Percentiles rank a stretch among this genome's conserved stretches.
Conservation (phyloP, 495 filamentous ascomycete genomes). For the Cercophora newfieldiana region DNA sequence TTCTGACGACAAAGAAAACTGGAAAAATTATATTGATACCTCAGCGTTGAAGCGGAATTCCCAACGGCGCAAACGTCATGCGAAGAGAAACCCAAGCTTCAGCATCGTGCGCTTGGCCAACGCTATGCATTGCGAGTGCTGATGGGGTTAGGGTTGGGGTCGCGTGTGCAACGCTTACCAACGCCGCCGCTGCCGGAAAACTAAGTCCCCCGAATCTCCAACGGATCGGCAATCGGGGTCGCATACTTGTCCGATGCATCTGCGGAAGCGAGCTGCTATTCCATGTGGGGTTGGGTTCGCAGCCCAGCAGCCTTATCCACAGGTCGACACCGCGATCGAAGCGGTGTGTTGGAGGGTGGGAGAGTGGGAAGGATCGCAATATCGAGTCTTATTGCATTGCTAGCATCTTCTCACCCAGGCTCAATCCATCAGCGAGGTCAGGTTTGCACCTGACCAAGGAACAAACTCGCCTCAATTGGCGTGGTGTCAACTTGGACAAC, state of each 20-base stretch:
- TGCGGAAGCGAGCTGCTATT: neutral
- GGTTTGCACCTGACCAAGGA: neutral
- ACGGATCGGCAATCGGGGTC: slow-evolving; percentile 12
- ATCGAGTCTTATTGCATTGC: neutral
- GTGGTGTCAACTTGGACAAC: neutral
- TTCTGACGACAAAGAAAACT: neutral
- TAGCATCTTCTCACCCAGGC: neutral
- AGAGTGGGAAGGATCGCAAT: neutral
- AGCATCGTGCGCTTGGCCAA: neutral
- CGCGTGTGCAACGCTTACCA: neutral
- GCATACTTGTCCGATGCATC: neutral
- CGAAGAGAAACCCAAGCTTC: neutral
- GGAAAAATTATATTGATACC: neutral
- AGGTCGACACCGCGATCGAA: neutral
- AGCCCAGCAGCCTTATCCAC: slow-evolving; percentile 8
- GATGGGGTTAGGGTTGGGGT: slow-evolving; percentile 4
- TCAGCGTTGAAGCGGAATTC: neutral
- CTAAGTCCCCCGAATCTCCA: neutral
- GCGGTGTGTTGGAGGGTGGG: slow-evolving; percentile 10
- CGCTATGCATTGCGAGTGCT: too few relatives aligned
- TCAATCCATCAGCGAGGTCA: neutral
- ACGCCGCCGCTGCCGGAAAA: neutral
- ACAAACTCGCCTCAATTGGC: neutral
- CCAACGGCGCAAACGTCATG: neutral
- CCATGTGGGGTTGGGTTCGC: neutral